Conservation (phyloP, 805 yeast genomes). For the Lipomyces starkeyi region DNA sequence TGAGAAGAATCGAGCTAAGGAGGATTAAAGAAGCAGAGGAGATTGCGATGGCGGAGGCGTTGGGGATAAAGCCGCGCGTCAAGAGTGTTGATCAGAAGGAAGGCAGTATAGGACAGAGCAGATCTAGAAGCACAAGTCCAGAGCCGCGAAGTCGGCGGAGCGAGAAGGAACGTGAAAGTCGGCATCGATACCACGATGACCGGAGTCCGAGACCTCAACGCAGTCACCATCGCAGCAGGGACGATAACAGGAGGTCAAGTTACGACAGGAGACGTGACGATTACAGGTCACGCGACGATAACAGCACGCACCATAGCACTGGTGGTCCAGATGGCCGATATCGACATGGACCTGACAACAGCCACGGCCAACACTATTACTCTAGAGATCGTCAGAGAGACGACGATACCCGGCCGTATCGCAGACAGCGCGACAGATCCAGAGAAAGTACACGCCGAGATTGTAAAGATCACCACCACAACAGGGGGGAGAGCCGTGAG, state of each 20-base stretch:
- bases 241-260: neutral
- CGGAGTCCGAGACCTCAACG: neutral
- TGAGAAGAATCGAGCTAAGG: slow-evolving; percentile 22
- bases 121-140: slow-evolving; percentile 12
- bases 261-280: neutral
- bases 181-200: neutral
- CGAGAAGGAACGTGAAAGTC: slow-evolving; percentile 1
- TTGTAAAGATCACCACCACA: neutral
- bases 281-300: neutral
- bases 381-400: slow-evolving; percentile 1
- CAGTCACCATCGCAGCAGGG: neutral
- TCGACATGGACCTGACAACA: slow-evolving; percentile 10
- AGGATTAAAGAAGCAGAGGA: slow-evolving; percentile 35
- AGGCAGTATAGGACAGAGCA: neutral
- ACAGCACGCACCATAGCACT: neutral
- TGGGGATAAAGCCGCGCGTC: slow-evolving; percentile 25
- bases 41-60: slow-evolving; percentile 35
- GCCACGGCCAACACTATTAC: slow-evolving; percentile 8
- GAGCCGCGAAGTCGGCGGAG: slow-evolving; percentile 10
- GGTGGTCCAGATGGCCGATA: neutral
- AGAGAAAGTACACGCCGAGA: neutral
- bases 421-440: neutral
- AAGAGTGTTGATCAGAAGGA: neutral
- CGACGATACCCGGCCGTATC: neutral
- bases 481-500: neutral